phyloP scores from a whole-genome alignment of 805 yeast genomes.

The Sugiyamaella americana region DNA sequence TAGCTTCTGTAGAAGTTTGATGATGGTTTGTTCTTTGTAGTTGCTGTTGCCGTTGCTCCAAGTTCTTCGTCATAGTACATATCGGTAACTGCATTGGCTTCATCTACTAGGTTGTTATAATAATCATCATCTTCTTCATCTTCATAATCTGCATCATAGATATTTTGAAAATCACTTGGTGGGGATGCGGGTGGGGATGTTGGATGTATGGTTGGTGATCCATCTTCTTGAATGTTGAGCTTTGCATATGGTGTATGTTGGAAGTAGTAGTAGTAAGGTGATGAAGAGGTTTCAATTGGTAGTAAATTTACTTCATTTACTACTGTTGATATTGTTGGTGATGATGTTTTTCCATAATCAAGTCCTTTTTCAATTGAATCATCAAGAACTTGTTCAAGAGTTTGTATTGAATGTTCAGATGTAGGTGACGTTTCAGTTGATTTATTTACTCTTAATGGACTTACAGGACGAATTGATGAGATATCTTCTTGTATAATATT shows the following conservation, averaged over 20 bases:
- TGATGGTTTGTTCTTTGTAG: slow-evolving; percentile 1
- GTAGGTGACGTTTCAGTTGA: background rate
- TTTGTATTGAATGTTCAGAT: background rate
- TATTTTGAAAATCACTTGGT: background rate
- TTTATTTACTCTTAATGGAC: background rate
- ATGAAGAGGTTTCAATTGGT: background rate
- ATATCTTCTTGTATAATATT: too few species aligned
- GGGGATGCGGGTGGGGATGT: background rate
- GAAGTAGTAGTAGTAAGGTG: too few species aligned
- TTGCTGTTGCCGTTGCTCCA: background rate
- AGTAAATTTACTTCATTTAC: too few species aligned
- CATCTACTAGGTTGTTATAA: slow-evolving; percentile 44
- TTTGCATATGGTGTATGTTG: too few species aligned
- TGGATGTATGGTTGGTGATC: slow-evolving; percentile 1
- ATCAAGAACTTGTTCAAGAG: background rate
- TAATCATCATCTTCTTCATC: slow-evolving; percentile 32
- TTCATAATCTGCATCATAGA: slow-evolving; percentile 23
- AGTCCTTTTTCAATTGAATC: background rate
- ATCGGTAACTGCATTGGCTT: slow-evolving; percentile 46
- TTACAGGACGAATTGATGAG: too few species aligned
- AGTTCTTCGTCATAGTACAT: slow-evolving; percentile 29
- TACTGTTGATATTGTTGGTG: background rate
- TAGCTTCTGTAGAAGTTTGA: background rate
- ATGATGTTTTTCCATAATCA: too few species aligned
- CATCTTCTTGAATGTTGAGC: slow-evolving; percentile 6